A percentile compares a stretch with the other conserved stretches of the same genome.
Conservation (phyloP, 192 early-diverging fungal genomes). For the Cladochytrium replicatum region DNA sequence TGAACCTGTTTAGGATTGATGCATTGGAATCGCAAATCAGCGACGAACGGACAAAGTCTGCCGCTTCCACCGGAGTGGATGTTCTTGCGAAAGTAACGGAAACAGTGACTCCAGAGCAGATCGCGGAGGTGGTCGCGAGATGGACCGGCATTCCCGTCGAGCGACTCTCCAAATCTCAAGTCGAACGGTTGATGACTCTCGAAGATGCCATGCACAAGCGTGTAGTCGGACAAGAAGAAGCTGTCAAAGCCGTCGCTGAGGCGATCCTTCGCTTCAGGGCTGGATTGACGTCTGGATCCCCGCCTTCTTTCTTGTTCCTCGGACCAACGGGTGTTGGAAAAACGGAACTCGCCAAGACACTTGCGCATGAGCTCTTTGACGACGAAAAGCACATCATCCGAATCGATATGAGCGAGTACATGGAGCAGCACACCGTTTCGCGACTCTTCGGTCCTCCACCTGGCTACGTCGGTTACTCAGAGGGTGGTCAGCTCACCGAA, state of each 20-base stretch:
- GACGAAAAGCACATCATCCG: slow-evolving; percentile 91
- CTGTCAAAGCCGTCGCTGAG: slow-evolving; percentile 82
- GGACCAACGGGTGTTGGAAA: slow-evolving; percentile 97
- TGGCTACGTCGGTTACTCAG: slow-evolving; percentile 94
- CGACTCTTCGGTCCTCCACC: slow-evolving; percentile 91
- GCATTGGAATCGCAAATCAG: slow-evolving; percentile 58
- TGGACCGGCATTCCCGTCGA: slow-evolving; percentile 98
- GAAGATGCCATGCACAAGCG: slow-evolving; percentile 65
- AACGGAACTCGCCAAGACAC: slow-evolving; percentile 48
- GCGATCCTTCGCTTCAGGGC: slow-evolving; percentile 86
- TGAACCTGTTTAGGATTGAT: too few relatives aligned
- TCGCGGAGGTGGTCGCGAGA: slow-evolving; percentile 84
- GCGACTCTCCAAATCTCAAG: slow-evolving; percentile 73
- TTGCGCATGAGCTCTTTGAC: slow-evolving; percentile 81
- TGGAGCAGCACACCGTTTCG: slow-evolving; percentile 79
- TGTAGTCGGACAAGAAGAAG: slow-evolving; percentile 88
- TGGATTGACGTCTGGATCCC: slow-evolving; percentile 71
- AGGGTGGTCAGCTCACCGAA: slow-evolving; percentile 95
- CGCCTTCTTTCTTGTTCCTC: slow-evolving; percentile 91
- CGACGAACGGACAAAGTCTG: slow-evolving; percentile 50
- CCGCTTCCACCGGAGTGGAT: slow-evolving; percentile 28
- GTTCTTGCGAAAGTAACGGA: slow-evolving; percentile 60
- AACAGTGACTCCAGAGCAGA: slow-evolving; percentile 80
- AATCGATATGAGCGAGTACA: slow-evolving; percentile 99
- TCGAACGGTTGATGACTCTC: slow-evolving; percentile 73